These are phyloP conservation scores for Nicotiana undulata DNA, from an alignment of 257 asterid species.

Conservation along the genomic window DNA sequence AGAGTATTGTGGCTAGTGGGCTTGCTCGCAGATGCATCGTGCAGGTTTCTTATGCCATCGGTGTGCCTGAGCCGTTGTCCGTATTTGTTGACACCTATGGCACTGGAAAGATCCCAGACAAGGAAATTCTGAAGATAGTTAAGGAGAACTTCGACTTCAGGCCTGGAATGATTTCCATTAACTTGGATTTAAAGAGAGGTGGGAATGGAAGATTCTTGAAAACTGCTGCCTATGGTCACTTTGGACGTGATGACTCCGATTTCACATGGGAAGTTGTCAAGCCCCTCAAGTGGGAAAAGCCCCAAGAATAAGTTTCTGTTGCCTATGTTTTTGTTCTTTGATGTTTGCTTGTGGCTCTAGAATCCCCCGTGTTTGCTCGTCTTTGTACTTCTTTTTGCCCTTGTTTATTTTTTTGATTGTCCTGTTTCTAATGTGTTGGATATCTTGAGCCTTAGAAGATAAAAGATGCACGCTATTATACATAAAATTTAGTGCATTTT, in stretches of 20 bases:
- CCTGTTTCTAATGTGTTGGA: neutral
- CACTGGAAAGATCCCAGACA: constrained; percentile 54
- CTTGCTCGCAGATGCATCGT: constrained; percentile 53
- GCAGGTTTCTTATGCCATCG: constrained; percentile 60
- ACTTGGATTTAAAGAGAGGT: constrained; percentile 58
- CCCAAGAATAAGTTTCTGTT: constrained; percentile 18
- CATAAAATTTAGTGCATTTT: neutral
- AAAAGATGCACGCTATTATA: neutral
- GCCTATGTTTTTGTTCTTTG: neutral
- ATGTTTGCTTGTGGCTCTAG: neutral
- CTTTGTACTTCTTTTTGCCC: neutral
- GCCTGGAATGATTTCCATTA: constrained; percentile 53
- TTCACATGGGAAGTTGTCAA: constrained; percentile 60
- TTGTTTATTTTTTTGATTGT: neutral
- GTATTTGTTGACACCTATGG: constrained; percentile 51
- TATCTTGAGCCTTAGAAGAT: neutral
- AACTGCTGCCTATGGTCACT: constrained; percentile 59
- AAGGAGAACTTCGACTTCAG: constrained; percentile 55
- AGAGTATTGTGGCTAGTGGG: constrained; percentile 49
- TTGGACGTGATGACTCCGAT: constrained; percentile 47
- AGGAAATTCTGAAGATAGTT: constrained; percentile 42
- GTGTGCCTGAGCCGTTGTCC: constrained; percentile 55
- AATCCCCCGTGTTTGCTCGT: neutral
- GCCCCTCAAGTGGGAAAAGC: constrained; percentile 52
- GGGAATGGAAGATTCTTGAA: constrained; percentile 45